These are phyloP conservation scores for Auriscalpium microsporum DNA, from an alignment of 768 basidiomycete species.

Conservation along the genomic window DNA sequence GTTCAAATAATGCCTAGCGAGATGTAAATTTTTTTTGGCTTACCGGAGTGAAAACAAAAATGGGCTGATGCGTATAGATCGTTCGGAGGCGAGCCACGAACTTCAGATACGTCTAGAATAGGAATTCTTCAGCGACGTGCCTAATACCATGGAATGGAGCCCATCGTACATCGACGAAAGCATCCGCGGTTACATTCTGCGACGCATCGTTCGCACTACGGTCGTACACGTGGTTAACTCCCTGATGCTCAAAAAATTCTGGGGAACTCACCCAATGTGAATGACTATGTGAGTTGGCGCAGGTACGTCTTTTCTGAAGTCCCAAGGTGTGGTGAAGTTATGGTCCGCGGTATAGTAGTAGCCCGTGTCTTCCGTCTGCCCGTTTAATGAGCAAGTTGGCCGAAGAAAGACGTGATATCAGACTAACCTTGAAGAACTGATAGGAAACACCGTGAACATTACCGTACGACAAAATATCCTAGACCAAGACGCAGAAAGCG, in stretches of 20 bases:
- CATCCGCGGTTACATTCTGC: slow-evolving; percentile 36
- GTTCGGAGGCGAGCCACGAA: slow-evolving; percentile 38
- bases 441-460: slow-evolving; percentile 45
- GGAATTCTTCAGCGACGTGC: background rate
- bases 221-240: no score
- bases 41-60: slow-evolving; percentile 49
- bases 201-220: slow-evolving; percentile 47
- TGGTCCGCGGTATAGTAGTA: slow-evolving; percentile 46
- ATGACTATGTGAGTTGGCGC: slow-evolving; percentile 44
- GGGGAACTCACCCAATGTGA: slow-evolving; percentile 37
- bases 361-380: slow-evolving; percentile 48
- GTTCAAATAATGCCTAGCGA: background rate
- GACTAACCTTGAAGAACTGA: slow-evolving; percentile 39
- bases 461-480: slow-evolving; percentile 45
- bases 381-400: background rate
- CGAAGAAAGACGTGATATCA: background rate
- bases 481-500: background rate
- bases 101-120: slow-evolving; percentile 34
- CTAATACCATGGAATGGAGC: background rate
- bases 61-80: slow-evolving; percentile 35
- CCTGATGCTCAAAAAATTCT: background rate
- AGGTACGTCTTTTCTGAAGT: slow-evolving; percentile 41
- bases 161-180: slow-evolving; percentile 33
- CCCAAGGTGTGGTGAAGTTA: slow-evolving; percentile 53
- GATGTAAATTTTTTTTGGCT: slow-evolving; percentile 2